phyloP scores from a whole-genome alignment of 805 yeast genomes.

The Pichia membranifaciens region DNA sequence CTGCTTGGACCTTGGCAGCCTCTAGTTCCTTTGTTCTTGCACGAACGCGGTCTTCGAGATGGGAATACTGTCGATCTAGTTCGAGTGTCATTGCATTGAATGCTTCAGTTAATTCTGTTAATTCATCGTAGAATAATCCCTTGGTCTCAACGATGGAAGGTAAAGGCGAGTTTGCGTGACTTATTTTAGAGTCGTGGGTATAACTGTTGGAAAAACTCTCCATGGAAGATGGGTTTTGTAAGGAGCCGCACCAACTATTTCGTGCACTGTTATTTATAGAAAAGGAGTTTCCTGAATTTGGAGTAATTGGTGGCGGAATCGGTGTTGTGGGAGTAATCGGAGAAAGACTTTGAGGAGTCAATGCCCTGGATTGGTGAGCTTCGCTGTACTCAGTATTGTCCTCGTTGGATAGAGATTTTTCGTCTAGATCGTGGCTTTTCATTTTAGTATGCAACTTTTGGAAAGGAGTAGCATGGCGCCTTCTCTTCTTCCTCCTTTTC shows the following conservation, averaged over 20 bases:
- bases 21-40: constrained; percentile 85
- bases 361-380: not conserved
- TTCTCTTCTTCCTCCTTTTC: constrained; percentile 17
- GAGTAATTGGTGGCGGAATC: not conserved
- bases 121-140: constrained; percentile 68
- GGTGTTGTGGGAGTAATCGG: not conserved
- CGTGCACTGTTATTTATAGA: constrained; percentile 2
- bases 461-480: constrained; percentile 17
- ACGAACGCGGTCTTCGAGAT: constrained; percentile 81
- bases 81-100: constrained; percentile 90
- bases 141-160: constrained; percentile 24
- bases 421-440: not conserved
- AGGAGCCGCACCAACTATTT: constrained; percentile 9
- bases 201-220: constrained; percentile 14
- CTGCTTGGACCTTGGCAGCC: constrained; percentile 77
- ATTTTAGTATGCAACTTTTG: constrained; percentile 9
- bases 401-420: not conserved
- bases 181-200: constrained; percentile 1
- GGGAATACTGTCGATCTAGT: constrained; percentile 73
- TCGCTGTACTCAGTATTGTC: too few relatives aligned
- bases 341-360: not conserved
- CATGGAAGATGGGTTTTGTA: constrained; percentile 12
- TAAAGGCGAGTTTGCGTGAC: constrained; percentile 6
- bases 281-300: not conserved
- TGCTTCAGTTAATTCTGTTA: constrained; percentile 81